Evolutionary conservation across 768 basidiomycete species (phyloP), one percentile per base, ranked within the genome.

Genomic region (Suillus luteus): DNA sequence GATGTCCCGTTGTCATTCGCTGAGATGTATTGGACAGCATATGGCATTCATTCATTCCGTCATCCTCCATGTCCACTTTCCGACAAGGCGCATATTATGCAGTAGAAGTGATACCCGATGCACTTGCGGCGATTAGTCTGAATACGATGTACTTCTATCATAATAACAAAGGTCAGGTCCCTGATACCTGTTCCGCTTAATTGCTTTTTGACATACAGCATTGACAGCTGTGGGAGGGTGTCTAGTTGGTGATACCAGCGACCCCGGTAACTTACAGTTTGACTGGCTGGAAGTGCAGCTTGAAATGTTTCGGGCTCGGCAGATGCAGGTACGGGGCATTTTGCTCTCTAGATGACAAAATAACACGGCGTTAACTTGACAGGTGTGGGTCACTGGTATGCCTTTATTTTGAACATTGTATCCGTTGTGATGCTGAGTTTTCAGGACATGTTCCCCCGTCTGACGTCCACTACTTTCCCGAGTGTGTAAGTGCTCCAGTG

Each of bases 121-220:
- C 85, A 62, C 69, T 95, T 44, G 92, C 91, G 12, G 91, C 89
- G 57, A 87, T 97, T 71, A 90, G 89, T 67, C 79, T 96, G 59
- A 97, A 95, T 75, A 95, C 94, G 0, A 84, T 96, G 78, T 96
- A 92, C 77, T 95, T 92, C 78, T 96, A 91, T 74, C 91, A 93
- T 73, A 87, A 90, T 15, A 95, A 95, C 75, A 91, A 92, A 79
- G 89, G 92, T 90, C 60, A 63, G 80, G 67, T 40, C 44, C 24
- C 24, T 41, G 40, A 58, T 27, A 17, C 17, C 24, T 58, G 57
- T 60, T 49, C 52, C 19, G 46, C 63, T 48, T 57, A 68, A 15
- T 22, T 35, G 31, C 33, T 59, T 35, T 60, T 58, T 71, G 59
- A 71, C 48, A 31, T 59, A 33, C 60, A 35, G 41, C 7, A n/a